Base-by-base conservation (phyloP, 176 grass and related monocot genomes). In the Zea luxurians region DNA sequence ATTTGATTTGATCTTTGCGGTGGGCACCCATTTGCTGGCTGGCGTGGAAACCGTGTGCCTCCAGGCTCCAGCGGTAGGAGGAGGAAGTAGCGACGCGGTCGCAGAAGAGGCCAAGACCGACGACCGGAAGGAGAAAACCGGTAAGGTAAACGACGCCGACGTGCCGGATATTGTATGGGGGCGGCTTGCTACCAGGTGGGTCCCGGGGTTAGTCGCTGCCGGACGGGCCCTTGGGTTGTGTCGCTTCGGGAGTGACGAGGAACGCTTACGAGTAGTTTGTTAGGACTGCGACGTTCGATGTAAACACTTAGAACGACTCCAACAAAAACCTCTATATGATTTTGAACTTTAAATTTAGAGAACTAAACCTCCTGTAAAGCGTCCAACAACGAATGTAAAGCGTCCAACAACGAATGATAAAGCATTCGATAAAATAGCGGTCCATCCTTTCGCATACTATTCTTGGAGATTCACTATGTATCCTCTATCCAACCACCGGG, bases 61-160 rank as follows among this genome's bases (percentile, higher is more conserved):
- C 61, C 62, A 35, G 58, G 66, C n/a, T 35, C n/a, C 43, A 46
- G 0, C n/a, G 16, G 57, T 46, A n/a, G 50, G 65, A 4, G 50
- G 65, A 4, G 38, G 69, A 70, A 49, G 21, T 0, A 27, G 53
- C 37, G 75, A 64, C 8, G 44, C 27, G 20, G 75, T 36, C 44
- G 68, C 68, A 0, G 4, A 40, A 40, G 38, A 40, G 38, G 38
- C 27, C 68, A 80, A 78, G 85, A 87, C 85, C 80, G 74, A 83
- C 74, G 80, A 87, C 77, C 55, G 59, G 67, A 54, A 16, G 53
- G 45, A 55, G 76, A 27, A 63, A 81, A 79, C 63, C 65, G 64
- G 81, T 88, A 68, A 84, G 64, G 81, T 88, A 68, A 84, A 88
- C 86, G 81, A 88, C 77, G 77, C 71, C 77, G 86, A 88, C 82